phyloP scores from a whole-genome alignment of 108 stramenopile species.

The Epithemia pelagica region DNA sequence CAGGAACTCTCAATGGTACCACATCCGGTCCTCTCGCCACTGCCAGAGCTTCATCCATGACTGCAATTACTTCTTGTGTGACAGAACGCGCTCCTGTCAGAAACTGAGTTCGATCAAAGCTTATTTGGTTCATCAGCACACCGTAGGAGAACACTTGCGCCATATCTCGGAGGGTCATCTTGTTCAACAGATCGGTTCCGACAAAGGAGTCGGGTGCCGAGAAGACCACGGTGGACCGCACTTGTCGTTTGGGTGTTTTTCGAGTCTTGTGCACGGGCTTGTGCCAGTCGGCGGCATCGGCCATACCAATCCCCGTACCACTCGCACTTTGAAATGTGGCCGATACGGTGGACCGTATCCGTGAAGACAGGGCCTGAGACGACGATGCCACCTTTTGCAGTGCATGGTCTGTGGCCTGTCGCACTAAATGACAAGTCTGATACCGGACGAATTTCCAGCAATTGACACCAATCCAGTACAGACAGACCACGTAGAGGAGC shows the following conservation, averaged over 20 bases:
- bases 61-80: conserved; percentile 23
- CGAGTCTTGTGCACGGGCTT: neutral
- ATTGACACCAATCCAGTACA: neutral
- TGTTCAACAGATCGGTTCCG: conserved; percentile 30
- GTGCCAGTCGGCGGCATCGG: neutral
- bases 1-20: too few species aligned
- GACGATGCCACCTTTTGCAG: neutral
- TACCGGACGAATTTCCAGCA: neutral
- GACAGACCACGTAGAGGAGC: neutral
- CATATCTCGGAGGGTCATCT: conserved; percentile 48
- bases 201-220: conserved; percentile 44
- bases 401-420: neutral
- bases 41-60: conserved; percentile 14
- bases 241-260: neutral
- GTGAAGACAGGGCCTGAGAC: neutral
- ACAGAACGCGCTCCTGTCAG: conserved; percentile 13
- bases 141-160: conserved; percentile 40
- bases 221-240: conserved; percentile 8
- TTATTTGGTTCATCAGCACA: conserved; percentile 17
- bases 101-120: conserved; percentile 29
- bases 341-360: neutral
- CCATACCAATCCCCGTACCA: neutral
- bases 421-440: neutral
- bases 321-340: neutral
- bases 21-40: conserved; percentile 21